Evolutionary conservation across 1,284 basidiomycete species (phyloP), one percentile per base, ranked within the genome.

Genomic region (Cryptococcus sp.): DNA sequence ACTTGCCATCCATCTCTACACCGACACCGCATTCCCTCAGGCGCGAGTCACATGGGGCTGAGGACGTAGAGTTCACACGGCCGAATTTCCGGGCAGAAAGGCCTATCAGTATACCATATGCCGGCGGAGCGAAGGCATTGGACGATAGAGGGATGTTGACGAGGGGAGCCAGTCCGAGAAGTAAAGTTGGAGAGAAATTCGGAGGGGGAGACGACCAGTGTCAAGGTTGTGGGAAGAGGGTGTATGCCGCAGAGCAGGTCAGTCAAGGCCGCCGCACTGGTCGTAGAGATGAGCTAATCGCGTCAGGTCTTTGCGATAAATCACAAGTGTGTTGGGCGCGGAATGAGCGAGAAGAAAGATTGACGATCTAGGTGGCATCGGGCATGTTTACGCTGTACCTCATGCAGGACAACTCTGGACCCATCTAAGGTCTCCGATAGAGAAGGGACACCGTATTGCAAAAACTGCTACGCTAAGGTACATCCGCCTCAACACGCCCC

Each of bases 371-470:
- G 64, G 40, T 75, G 73, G 73, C 73, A 75, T 59, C 60, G 62
- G 44, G 64, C 61, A 3, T 75, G 73, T 54, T 52, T 75, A 45
- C 54, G 62, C 19, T 75, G 73, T 56, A 57, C 57, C 4, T 59
- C 60, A 4, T 75, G 73, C 57, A 61, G 56, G 28, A 50, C 57
- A 2, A 72, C 70, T 0, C 45, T 75, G n/a, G 71, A 74, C 45
- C 69, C 71, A 2, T 55, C 60, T 11, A 69, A 63, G 52, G 66
- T 73, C 85, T 56, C 86, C 84, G 72, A 83, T 87, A 66, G 87
- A 28, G 65, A 72, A 39, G 70, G 69, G 0, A 39, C 43, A 52
- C 69, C 70, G 16, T 72, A 62, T 54, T 75, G 73, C 54, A 69
- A 68, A 56, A 69, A 72, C 52, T 75, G 73, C 51, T 75, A 75